phyloP scores from a whole-genome alignment of 805 yeast genomes.

The Saturnispora hagleri region DNA sequence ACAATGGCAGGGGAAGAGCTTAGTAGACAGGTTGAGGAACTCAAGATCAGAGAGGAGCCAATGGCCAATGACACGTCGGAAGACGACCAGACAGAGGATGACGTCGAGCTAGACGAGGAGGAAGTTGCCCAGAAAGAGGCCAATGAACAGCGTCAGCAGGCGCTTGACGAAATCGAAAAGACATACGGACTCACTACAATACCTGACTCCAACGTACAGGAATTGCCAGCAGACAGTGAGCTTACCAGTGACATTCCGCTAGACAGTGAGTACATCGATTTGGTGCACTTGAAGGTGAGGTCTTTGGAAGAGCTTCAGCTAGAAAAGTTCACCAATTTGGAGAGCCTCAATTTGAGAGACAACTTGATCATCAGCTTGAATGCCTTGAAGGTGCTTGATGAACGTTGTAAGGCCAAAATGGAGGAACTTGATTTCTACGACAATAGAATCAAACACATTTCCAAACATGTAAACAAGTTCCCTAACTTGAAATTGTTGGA shows the following conservation, averaged over 20 bases:
- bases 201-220: conserved; percentile 39
- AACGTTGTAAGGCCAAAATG: conserved; percentile 36
- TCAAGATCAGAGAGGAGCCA: background rate
- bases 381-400: conserved; percentile 50
- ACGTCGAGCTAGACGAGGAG: conserved; percentile 12
- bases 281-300: conserved; percentile 60
- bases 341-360: conserved; percentile 66
- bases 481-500: conserved; percentile 54
- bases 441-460: conserved; percentile 80
- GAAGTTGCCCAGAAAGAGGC: conserved; percentile 3
- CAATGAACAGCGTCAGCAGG: conserved; percentile 4
- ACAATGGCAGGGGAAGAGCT: background rate
- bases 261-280: conserved; percentile 53
- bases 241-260: conserved; percentile 45
- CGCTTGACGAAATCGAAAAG: conserved; percentile 16
- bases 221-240: conserved; percentile 61
- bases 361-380: conserved; percentile 69
- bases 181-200: conserved; percentile 25
- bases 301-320: conserved; percentile 55
- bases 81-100: conserved; percentile 9
- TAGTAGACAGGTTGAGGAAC: background rate
- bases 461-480: conserved; percentile 56
- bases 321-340: conserved; percentile 46
- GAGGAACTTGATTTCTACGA: conserved; percentile 86
- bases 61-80: conserved; percentile 1